Percentiles rank a stretch among this genome's conserved stretches.
phyloP scores from a whole-genome alignment of 1,284 basidiomycete genomes.

The Ceratobasidium sp. region DNA sequence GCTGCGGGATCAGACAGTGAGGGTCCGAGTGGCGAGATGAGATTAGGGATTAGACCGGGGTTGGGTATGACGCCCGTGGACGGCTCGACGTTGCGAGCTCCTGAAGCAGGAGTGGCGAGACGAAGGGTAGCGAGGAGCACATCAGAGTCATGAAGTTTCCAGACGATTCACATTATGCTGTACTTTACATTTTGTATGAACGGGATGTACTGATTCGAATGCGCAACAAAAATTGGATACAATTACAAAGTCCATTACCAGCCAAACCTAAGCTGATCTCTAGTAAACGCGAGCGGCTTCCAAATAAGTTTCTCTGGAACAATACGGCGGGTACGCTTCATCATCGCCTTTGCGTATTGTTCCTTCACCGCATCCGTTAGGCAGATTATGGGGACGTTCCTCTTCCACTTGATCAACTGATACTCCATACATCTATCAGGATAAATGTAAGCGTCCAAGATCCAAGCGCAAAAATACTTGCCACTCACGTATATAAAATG shows the following conservation, averaged over 20 bases:
- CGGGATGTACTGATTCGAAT: conserved; percentile 4
- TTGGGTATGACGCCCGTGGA: conserved; percentile 42
- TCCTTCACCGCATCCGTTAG: conserved; percentile 92
- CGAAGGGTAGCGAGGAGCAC: conserved; percentile 15
- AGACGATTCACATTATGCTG: conserved; percentile 20
- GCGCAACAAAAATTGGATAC: background rate
- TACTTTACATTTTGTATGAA: conserved; percentile 31
- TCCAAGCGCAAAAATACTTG: conserved; percentile 31
- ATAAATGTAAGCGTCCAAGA: conserved; percentile 44
- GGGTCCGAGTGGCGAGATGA: conserved; percentile 27
- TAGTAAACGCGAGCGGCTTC: conserved; percentile 94
- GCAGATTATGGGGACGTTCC: conserved; percentile 93
- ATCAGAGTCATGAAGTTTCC: background rate
- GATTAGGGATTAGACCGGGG: conserved; percentile 10
- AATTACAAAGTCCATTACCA: conserved; percentile 63
- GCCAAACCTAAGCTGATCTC: conserved; percentile 89
- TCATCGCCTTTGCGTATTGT: conserved; percentile 85
- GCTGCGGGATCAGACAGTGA: conserved; percentile 40
- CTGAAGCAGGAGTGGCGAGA: conserved; percentile 15
- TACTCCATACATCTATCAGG: conserved; percentile 85
- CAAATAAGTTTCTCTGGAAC: conserved; percentile 84
- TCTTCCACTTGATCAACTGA: conserved; percentile 96
- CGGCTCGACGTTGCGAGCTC: conserved; percentile 7
- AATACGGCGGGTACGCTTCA: conserved; percentile 84
- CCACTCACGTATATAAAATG: conserved; percentile 94